These are phyloP conservation scores for Euphorbia schlechtendalii DNA, from an alignment of 441 rosid genomes.

Conservation along the genomic window DNA sequence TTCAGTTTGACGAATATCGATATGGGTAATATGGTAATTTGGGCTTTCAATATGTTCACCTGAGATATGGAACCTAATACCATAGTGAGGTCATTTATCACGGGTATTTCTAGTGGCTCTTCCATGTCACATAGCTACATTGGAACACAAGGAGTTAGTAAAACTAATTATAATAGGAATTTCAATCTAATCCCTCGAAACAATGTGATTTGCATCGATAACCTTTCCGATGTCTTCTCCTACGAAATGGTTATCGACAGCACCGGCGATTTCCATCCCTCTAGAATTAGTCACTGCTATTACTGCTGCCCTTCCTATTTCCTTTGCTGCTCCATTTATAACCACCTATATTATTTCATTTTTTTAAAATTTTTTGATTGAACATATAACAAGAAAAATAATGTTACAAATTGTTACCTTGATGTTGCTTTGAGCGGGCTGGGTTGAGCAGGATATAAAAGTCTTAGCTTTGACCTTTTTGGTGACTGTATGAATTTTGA, in stretches of 20 bases:
- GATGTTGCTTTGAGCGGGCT: constrained; percentile 62
- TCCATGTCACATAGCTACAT: constrained; percentile 67
- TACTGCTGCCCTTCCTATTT: constrained; percentile 87
- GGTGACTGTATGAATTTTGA: constrained; percentile 17
- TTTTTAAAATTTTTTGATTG: neutral
- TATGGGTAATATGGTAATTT: neutral
- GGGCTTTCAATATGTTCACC: constrained; percentile 30
- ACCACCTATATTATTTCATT: constrained; percentile 36
- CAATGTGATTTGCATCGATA: too few relatives aligned
- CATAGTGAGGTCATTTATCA: constrained; percentile 78
- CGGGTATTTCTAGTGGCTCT: constrained; percentile 75
- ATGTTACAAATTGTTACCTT: constrained; percentile 37
- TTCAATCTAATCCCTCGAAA: neutral
- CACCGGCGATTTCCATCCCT: constrained; percentile 94
- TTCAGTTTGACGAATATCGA: neutral
- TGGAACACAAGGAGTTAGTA: neutral
- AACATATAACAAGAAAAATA: neutral
- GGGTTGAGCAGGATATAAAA: constrained; percentile 51
- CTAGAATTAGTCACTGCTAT: constrained; percentile 69
- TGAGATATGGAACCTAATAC: constrained; percentile 90
- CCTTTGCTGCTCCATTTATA: constrained; percentile 84
- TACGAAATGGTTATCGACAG: constrained; percentile 62
- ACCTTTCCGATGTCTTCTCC: constrained; percentile 89
- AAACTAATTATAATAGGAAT: neutral
- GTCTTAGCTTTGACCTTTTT: constrained; percentile 25